A percentile compares a stretch with the other conserved stretches of the same genome.
Evolutionary conservation across 306 rosid genomes (phyloP).

Genomic region (Citrullus amarus): DNA sequence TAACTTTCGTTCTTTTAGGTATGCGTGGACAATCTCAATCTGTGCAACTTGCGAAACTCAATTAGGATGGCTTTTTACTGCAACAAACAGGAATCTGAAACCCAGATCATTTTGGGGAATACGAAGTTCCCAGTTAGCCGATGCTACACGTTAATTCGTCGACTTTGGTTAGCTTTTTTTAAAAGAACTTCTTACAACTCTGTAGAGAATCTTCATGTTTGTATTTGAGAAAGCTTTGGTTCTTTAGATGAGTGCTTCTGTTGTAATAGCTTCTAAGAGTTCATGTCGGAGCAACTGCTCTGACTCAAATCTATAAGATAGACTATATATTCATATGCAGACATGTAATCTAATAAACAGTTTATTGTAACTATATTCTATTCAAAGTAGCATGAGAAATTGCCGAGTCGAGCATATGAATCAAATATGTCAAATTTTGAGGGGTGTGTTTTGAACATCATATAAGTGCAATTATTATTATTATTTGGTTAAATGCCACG

Average conservation of each 20-base stretch:
- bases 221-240: background rate
- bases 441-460: background rate
- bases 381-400: background rate
- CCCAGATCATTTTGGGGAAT: slow-evolving; percentile 83
- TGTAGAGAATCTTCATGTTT: background rate
- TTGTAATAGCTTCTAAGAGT: background rate
- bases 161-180: background rate
- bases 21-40: slow-evolving; percentile 67
- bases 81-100: slow-evolving; percentile 51
- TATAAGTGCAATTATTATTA: background rate
- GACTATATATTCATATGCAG: background rate
- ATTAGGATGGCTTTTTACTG: slow-evolving; percentile 87
- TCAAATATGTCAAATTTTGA: background rate
- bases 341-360: background rate
- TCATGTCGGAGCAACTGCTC: background rate
- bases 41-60: slow-evolving; percentile 64
- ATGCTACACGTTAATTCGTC: slow-evolving; percentile 19
- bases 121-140: slow-evolving; percentile 64
- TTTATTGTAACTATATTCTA: background rate
- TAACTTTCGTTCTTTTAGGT: slow-evolving; percentile 32
- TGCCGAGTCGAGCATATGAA: background rate
- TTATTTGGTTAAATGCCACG: background rate
- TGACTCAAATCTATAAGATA: background rate
- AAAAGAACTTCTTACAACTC: background rate
- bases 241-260: slow-evolving; percentile 4